Evolutionary conservation across 2,329 filamentous ascomycete species (phyloP).

Genomic region (Aureobasidium pullulans): DNA sequence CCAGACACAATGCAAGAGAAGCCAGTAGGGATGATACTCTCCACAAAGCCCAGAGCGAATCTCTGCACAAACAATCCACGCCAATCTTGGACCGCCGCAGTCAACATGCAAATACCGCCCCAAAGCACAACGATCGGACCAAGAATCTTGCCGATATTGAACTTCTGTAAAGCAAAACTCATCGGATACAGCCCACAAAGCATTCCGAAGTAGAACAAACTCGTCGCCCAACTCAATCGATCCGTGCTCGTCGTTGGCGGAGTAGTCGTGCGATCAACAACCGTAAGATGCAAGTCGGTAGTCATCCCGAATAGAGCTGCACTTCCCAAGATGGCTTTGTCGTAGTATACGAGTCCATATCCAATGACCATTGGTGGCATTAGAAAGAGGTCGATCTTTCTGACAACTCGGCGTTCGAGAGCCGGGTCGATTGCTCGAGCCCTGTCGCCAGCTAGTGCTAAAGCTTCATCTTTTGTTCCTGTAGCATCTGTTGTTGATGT

Average conservation of each 20-base stretch:
- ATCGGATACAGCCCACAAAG: constrained; percentile 66
- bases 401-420: constrained; percentile 49
- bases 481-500: not conserved
- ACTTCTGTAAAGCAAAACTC: constrained; percentile 62
- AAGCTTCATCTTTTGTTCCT: constrained; percentile 46
- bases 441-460: constrained; percentile 53
- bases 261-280: constrained; percentile 43
- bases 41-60: constrained; percentile 51
- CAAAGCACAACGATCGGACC: constrained; percentile 58
- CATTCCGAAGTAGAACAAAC: constrained; percentile 75
- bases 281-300: constrained; percentile 53
- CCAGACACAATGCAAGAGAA: constrained; percentile 47
- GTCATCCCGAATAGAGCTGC: constrained; percentile 73
- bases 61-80: constrained; percentile 52
- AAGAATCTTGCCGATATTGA: constrained; percentile 57
- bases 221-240: constrained; percentile 68
- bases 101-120: constrained; percentile 60
- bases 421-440: constrained; percentile 47
- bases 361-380: constrained; percentile 60
- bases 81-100: constrained; percentile 57
- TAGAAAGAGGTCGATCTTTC: constrained; percentile 60
- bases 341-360: constrained; percentile 60
- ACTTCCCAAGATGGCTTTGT: constrained; percentile 67
- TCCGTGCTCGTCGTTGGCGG: constrained; percentile 57
- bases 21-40: constrained; percentile 49